Evolutionary conservation across 805 yeast species (phyloP), one percentile per base, ranked within the genome.

Genomic region (Yarrowia keelungensis): DNA sequence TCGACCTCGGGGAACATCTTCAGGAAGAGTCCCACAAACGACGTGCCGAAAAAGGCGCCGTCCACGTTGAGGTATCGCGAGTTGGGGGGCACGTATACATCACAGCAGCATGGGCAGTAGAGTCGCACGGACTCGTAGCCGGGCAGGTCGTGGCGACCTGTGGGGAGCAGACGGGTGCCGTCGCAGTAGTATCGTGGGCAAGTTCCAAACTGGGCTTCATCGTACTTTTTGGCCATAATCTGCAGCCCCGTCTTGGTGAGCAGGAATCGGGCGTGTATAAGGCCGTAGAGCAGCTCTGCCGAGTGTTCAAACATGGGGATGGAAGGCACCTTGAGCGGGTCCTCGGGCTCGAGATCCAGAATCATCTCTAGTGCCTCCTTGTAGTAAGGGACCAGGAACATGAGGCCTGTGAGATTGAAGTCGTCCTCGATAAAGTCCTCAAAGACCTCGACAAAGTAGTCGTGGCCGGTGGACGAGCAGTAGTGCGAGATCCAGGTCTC

Each of bases 1-100:
- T 90, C 97, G 64, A 92, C 86, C 72, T 92, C 98, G n/a, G 95
- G 92, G 80, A 89, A 92, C 85, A 91, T 89, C 76, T 92, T 90
- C 70, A 95, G 86, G 74, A 95, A 90, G 73, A 95, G 84, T 1
- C 97, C 98, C 0, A 97, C 95, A 80, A 95, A 95, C 43, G 96
- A 88, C 0, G 98, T 92, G 5, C 99, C 98, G 81, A 96, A 95
- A 75, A 89, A 95, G 0, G 98, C 97, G 5, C 99, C 99, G 78
- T 95, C 99, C 51, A 95, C 86, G 75, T 91, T 91, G 69, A 90
- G 81, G 78, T 91, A 93, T 71, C 97, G 83, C n/a, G 93, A 87
- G 69, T 92, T 88, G 69, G 89, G 87, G 1, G 98, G 98, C 64
- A 92, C 79, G 78, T 95, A 95, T 49, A 94, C 83, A 75, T 95